Conservation (phyloP, 768 basidiomycete species). For the Inosperma sp. region DNA sequence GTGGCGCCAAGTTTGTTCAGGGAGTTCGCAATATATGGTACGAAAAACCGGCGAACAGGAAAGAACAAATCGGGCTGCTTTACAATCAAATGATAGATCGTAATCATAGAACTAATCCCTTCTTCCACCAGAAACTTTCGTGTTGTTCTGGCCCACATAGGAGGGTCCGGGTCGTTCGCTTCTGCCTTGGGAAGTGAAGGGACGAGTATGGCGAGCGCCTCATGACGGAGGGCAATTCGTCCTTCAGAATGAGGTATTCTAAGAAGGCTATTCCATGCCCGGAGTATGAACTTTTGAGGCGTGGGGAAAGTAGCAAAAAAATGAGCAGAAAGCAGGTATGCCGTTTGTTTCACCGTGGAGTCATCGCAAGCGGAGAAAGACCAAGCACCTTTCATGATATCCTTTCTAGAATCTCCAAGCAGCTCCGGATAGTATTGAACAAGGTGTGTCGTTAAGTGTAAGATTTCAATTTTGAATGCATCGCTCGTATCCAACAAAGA, state of each 20-base stretch:
- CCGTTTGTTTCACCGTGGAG: conserved; percentile 86
- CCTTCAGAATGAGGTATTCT: conserved; percentile 71
- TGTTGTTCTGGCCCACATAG: conserved; percentile 82
- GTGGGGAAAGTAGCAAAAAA: conserved; percentile 89
- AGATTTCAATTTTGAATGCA: conserved; percentile 82
- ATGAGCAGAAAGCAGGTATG: conserved; percentile 83
- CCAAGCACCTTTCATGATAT: conserved; percentile 93
- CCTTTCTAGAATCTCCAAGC: conserved; percentile 80
- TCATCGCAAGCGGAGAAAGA: conserved; percentile 82
- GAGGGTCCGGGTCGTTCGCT: conserved; percentile 53
- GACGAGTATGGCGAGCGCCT: conserved; percentile 81
- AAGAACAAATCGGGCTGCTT: conserved; percentile 90
- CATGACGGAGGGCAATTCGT: conserved; percentile 70
- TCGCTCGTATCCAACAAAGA: conserved; percentile 66
- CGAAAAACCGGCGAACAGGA: conserved; percentile 86
- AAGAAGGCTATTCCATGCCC: conserved; percentile 87
- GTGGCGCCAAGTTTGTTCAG: conserved; percentile 85
- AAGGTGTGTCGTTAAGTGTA: conserved; percentile 84
- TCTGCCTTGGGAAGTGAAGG: conserved; percentile 70
- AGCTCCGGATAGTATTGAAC: conserved; percentile 79
- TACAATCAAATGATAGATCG: conserved; percentile 89
- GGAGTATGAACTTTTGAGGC: conserved; percentile 85
- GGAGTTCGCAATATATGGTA: conserved; percentile 90
- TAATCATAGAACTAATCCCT: conserved; percentile 62
- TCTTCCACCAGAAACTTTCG: conserved; percentile 87